These are phyloP conservation scores for Dittrichia graveolens DNA, from an alignment of 129 eudicot species.

Conservation along the genomic window DNA sequence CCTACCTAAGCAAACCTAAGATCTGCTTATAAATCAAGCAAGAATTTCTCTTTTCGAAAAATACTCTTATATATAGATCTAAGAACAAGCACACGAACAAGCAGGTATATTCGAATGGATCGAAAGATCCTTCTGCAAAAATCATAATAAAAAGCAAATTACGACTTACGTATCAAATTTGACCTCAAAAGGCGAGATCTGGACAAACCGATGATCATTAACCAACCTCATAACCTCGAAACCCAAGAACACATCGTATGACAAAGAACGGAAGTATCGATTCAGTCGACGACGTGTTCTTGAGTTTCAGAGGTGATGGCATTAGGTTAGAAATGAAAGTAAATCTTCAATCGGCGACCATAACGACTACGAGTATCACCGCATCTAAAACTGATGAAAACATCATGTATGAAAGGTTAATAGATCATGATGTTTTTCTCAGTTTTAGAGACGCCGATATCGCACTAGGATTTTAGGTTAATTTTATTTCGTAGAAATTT, in stretches of 20 bases:
- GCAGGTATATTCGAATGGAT: no score
- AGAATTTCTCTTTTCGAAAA: no score
- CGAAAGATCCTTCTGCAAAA: not conserved
- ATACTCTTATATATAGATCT: no score
- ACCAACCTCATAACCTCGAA: constrained; percentile 27
- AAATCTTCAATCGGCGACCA: not conserved
- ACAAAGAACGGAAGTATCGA: not conserved
- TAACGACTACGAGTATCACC: not conserved
- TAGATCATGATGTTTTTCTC: not conserved
- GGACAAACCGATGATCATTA: not conserved
- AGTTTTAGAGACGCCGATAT: not conserved
- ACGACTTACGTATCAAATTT: not conserved
- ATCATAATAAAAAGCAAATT: no score
- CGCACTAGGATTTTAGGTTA: not conserved
- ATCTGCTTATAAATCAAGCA: no score
- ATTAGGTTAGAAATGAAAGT: not conserved
- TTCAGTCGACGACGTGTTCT: constrained; percentile 2
- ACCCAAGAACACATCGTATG: constrained; percentile 19
- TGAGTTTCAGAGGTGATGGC: constrained; percentile 30
- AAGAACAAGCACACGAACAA: no score
- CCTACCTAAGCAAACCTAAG: no score
- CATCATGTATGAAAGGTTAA: not conserved
- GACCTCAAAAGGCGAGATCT: not conserved
- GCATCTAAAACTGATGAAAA: not conserved
- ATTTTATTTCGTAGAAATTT: not conserved